Evolutionary conservation across 371 early-diverging fungal species (phyloP).

Genomic region (Apophysomyces elegans): DNA sequence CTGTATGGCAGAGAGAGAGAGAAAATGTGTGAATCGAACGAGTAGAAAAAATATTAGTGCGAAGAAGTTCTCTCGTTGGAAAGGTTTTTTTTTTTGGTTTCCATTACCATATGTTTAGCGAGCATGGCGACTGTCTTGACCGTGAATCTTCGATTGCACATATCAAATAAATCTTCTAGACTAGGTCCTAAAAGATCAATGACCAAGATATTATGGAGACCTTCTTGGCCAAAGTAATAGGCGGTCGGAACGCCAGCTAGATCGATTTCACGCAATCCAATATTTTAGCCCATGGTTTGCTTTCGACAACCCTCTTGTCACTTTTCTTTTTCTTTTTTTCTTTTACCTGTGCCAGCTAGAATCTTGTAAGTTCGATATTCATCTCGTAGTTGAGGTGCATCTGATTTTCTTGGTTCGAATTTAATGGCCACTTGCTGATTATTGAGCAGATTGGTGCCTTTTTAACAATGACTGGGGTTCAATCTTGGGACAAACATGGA

Average conservation of each 20-base stretch:
- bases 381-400: slow-evolving; percentile 85
- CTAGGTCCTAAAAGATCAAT: slow-evolving; percentile 96
- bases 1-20: slow-evolving; percentile 33
- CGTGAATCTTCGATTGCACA: slow-evolving; percentile 87
- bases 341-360: slow-evolving; percentile 54
- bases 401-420: slow-evolving; percentile 81
- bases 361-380: slow-evolving; percentile 84
- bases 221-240: slow-evolving; percentile 94
- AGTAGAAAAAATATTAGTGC: too few species aligned
- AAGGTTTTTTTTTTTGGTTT: too few species aligned
- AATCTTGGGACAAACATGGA: slow-evolving; percentile 2
- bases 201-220: slow-evolving; percentile 90
- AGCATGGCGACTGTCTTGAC: slow-evolving; percentile 94
- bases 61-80: too few species aligned
- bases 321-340: slow-evolving; percentile 55
- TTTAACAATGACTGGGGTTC: slow-evolving; percentile 13
- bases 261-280: slow-evolving; percentile 25
- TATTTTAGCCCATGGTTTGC: too few species aligned
- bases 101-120: slow-evolving; percentile 88
- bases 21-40: not conserved
- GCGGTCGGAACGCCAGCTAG: slow-evolving; percentile 82
- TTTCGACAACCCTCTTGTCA: slow-evolving; percentile 25
- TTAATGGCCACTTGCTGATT: slow-evolving; percentile 80
- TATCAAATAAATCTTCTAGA: slow-evolving; percentile 95
- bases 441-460: slow-evolving; percentile 62